Evolutionary conservation across 1,284 basidiomycete species (phyloP).

Genomic region (Earliella scabrosa): DNA sequence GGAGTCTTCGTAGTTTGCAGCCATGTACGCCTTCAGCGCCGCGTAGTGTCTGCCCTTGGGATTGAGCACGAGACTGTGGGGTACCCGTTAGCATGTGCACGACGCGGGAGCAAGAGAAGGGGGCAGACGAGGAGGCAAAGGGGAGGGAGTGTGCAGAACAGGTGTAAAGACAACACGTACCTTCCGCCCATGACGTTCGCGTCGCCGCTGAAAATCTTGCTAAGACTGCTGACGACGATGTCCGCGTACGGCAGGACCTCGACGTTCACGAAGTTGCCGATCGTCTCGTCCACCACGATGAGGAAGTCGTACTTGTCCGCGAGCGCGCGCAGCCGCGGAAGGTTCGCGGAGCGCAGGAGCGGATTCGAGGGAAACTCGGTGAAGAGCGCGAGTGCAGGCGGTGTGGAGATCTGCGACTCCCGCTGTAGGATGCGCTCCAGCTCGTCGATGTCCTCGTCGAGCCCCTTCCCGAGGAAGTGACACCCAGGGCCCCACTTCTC

Average conservation of each 20-base stretch:
- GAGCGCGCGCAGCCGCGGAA: constrained; percentile 78
- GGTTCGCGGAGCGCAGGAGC: constrained; percentile 82
- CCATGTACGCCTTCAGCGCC: constrained; percentile 64
- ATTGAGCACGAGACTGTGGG: constrained; percentile 81
- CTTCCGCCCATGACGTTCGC: constrained; percentile 98
- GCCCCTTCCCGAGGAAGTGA: constrained; percentile 87
- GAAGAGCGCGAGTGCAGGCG: constrained; percentile 68
- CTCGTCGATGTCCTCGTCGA: constrained; percentile 76
- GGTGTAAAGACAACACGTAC: too few relatives aligned
- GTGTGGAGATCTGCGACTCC: constrained; percentile 46
- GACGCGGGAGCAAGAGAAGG: neutral
- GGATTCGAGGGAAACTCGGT: constrained; percentile 97
- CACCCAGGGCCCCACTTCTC: constrained; percentile 98
- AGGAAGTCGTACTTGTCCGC: constrained; percentile 91
- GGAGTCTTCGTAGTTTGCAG: constrained; percentile 79
- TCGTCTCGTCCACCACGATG: constrained; percentile 93
- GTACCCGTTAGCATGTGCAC: constrained; percentile 6
- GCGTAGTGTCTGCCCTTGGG: constrained; percentile 74
- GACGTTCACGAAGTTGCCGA: constrained; percentile 97
- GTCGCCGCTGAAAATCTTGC: constrained; percentile 95
- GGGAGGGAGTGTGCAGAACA: too few relatives aligned
- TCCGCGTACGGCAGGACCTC: constrained; percentile 91
- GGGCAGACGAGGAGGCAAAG: too few relatives aligned
- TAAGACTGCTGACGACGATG: constrained; percentile 92
- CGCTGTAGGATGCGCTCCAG: constrained; percentile 68